Percentiles rank a stretch among this genome's conserved stretches.
phyloP scores from a whole-genome alignment of 805 yeast genomes.

The Lipomyces oligophaga region DNA sequence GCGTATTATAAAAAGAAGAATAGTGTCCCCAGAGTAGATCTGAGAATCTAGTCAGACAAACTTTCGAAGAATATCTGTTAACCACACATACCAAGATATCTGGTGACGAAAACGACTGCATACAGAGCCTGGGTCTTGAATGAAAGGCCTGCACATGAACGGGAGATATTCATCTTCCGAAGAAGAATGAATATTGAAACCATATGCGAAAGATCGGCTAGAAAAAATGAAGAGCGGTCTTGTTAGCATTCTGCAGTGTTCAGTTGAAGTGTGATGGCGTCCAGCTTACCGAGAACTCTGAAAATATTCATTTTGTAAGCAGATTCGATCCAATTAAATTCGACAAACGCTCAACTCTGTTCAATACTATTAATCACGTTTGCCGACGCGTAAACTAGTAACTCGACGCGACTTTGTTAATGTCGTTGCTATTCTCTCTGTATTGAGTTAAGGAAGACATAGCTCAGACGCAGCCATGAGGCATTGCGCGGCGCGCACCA shows the following conservation, averaged over 20 bases:
- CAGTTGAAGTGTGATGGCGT: neutral
- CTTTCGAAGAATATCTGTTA: neutral
- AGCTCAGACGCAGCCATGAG: no score
- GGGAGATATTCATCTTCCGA: slow-evolving; percentile 59
- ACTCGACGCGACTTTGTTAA: no score
- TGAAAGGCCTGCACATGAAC: slow-evolving; percentile 78
- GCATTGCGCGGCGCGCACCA: no score
- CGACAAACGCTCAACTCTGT: no score
- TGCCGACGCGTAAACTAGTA: no score
- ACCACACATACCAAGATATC: slow-evolving; percentile 61
- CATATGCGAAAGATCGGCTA: slow-evolving; percentile 79
- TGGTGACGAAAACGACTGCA: slow-evolving; percentile 62
- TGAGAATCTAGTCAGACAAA: neutral
- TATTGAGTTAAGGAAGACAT: no score
- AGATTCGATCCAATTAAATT: no score
- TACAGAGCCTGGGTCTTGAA: slow-evolving; percentile 83
- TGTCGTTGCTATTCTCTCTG: no score
- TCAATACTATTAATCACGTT: no score
- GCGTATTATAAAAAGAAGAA: slow-evolving; percentile 62
- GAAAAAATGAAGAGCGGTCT: neutral
- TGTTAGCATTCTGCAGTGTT: neutral
- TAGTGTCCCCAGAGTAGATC: slow-evolving; percentile 45
- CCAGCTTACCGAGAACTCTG: slow-evolving; percentile 28
- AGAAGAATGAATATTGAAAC: slow-evolving; percentile 73
- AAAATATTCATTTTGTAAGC: slow-evolving; percentile 31